Percentiles rank a stretch among this genome's conserved stretches.
Conservation (phyloP, 352 stramenopile genomes). For the Phytophthora podocarpi region DNA sequence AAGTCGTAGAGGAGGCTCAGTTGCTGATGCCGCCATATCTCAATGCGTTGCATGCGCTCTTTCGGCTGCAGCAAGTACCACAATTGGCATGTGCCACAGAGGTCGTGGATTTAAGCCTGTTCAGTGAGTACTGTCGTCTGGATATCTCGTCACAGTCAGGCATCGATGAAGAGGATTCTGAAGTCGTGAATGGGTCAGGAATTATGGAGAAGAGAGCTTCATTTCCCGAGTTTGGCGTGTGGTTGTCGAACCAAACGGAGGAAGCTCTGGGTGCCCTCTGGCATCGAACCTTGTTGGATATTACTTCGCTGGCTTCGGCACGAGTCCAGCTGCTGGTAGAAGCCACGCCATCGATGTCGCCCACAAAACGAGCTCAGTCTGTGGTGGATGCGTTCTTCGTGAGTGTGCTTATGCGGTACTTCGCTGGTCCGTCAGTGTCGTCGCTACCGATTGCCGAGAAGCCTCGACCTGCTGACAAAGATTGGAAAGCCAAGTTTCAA, state of each 20-base stretch:
- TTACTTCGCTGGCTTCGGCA: slow-evolving; percentile 43
- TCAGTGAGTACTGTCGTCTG: slow-evolving; percentile 35
- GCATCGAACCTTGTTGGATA: slow-evolving; percentile 34
- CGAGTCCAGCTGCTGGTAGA: slow-evolving; percentile 39
- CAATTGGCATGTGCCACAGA: slow-evolving; percentile 39
- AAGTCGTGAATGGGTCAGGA: background rate
- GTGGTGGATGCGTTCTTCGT: slow-evolving; percentile 29
- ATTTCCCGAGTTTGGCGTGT: slow-evolving; percentile 40
- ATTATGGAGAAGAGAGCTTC: slow-evolving; percentile 12
- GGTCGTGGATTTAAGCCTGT: slow-evolving; percentile 53
- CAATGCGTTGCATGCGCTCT: slow-evolving; percentile 62
- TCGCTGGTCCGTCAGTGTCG: slow-evolving; percentile 29
- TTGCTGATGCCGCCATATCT: slow-evolving; percentile 49
- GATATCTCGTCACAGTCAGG: background rate
- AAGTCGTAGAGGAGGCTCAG: slow-evolving; percentile 40
- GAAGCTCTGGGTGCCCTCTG: slow-evolving; percentile 47
- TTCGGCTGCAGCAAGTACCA: slow-evolving; percentile 49
- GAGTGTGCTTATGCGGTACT: slow-evolving; percentile 38
- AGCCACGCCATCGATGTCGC: background rate
- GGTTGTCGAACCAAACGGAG: slow-evolving; percentile 52
- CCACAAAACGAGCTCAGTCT: background rate
- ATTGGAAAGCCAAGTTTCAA: slow-evolving; percentile 46
- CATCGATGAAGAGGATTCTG: background rate
- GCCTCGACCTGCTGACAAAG: slow-evolving; percentile 16
- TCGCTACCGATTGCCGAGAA: slow-evolving; percentile 12